phyloP scores from a whole-genome alignment of 2,329 filamentous ascomycete genomes.

The Colletotrichum sp. region DNA sequence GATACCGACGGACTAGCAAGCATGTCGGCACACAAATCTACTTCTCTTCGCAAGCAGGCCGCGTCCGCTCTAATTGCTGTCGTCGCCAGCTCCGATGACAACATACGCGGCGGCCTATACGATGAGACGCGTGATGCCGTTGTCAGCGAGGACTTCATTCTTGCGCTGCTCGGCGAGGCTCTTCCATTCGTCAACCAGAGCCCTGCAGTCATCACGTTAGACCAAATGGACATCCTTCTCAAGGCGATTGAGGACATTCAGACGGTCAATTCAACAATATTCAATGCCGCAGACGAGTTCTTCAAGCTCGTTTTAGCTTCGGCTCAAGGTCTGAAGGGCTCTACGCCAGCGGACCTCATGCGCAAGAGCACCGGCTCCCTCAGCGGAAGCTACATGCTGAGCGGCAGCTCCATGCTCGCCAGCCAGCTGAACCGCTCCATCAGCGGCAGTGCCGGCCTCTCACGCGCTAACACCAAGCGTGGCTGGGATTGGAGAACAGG shows the following conservation, averaged over 20 bases:
- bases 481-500: constrained; percentile 82
- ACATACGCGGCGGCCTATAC: constrained; percentile 89
- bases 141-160: constrained; percentile 85
- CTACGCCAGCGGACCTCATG: constrained; percentile 70
- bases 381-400: constrained; percentile 68
- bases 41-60: constrained; percentile 70
- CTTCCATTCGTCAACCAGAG: constrained; percentile 74
- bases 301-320: constrained; percentile 78
- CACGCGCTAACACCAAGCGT: constrained; percentile 49
- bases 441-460: constrained; percentile 42
- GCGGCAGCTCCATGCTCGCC: constrained; percentile 75
- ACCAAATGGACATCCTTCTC: constrained; percentile 77
- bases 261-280: constrained; percentile 76
- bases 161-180: constrained; percentile 84
- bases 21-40: constrained; percentile 44
- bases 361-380: constrained; percentile 56
- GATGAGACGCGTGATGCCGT: constrained; percentile 82
- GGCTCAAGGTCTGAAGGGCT: constrained; percentile 65
- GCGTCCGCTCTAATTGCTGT: constrained; percentile 80
- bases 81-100: constrained; percentile 85
- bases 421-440: constrained; percentile 67
- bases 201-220: constrained; percentile 63
- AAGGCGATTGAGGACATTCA: constrained; percentile 82
- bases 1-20: constrained; percentile 53
- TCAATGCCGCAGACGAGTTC: constrained; percentile 77